A percentile compares a stretch with the other conserved stretches of the same genome.
Conservation (phyloP, 2,329 filamentous ascomycete species). For the Fusarium succisae region DNA sequence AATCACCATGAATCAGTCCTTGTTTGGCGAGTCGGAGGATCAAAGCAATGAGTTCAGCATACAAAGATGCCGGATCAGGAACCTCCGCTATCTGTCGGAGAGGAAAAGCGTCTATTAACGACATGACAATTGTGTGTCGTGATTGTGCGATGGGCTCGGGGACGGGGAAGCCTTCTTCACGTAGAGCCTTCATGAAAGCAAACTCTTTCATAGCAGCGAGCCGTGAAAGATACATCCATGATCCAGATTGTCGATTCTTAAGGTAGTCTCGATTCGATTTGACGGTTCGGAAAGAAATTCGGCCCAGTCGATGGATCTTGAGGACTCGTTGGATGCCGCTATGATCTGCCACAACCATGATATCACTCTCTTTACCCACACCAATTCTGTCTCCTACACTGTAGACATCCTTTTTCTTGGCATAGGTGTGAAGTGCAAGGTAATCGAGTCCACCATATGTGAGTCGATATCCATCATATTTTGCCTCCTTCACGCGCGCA, state of each 20-base stretch:
- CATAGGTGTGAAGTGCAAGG: slow-evolving; percentile 90
- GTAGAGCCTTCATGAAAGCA: slow-evolving; percentile 90
- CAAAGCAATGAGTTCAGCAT: slow-evolving; percentile 88
- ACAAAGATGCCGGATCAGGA: slow-evolving; percentile 84
- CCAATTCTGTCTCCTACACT: slow-evolving; percentile 94
- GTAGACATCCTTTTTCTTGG: slow-evolving; percentile 82
- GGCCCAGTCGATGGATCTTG: slow-evolving; percentile 94
- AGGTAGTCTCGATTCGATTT: slow-evolving; percentile 97
- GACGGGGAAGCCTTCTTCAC: slow-evolving; percentile 86
- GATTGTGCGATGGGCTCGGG: slow-evolving; percentile 89
- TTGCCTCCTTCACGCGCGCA: slow-evolving; percentile 91
- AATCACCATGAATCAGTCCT: slow-evolving; percentile 96
- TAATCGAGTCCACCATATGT: slow-evolving; percentile 98
- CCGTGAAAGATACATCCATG: slow-evolving; percentile 98
- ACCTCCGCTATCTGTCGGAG: slow-evolving; percentile 87
- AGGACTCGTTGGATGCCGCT: slow-evolving; percentile 81
- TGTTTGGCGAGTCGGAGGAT: slow-evolving; percentile 85
- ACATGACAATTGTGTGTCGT: slow-evolving; percentile 96
- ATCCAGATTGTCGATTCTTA: slow-evolving; percentile 78
- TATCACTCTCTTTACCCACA: slow-evolving; percentile 97
- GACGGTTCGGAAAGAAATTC: slow-evolving; percentile 96
- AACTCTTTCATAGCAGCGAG: slow-evolving; percentile 94
- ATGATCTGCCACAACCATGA: slow-evolving; percentile 89
- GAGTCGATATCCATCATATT: slow-evolving; percentile 96
- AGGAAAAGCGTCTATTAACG: slow-evolving; percentile 89